phyloP scores from a whole-genome alignment of 495 filamentous ascomycete species.

The Podospora comata region DNA sequence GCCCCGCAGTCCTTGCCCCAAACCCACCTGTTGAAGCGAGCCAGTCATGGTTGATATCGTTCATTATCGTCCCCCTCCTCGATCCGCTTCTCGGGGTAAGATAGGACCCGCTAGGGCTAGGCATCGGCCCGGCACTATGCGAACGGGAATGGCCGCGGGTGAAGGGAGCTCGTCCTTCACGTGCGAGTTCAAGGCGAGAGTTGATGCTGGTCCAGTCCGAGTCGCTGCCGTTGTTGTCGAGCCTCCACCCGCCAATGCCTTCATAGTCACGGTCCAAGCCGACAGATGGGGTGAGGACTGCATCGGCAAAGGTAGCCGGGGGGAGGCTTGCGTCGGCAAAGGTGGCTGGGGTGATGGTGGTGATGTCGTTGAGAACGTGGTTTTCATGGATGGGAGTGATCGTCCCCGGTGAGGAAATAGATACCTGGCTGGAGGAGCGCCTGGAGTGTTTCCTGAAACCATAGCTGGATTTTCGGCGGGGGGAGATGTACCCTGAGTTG shows the following conservation, averaged over 20 bases:
- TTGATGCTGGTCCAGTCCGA: constrained; percentile 71
- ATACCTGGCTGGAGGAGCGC: constrained; percentile 34
- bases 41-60: neutral
- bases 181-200: constrained; percentile 65
- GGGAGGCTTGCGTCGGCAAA: constrained; percentile 26
- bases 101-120: neutral
- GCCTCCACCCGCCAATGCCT: constrained; percentile 78
- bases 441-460: constrained; percentile 39
- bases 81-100: constrained; percentile 12
- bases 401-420: constrained; percentile 27
- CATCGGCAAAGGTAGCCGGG: constrained; percentile 16
- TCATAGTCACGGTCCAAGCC: constrained; percentile 70
- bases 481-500: constrained; percentile 10
- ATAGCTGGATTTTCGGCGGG: constrained; percentile 27
- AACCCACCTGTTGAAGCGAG: constrained; percentile 9
- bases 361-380: constrained; percentile 7
- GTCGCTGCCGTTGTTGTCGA: constrained; percentile 58
- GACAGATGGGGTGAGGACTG: constrained; percentile 39
- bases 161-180: constrained; percentile 54
- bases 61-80: neutral
- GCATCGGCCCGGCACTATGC: constrained; percentile 25
- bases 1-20: constrained; percentile 4
- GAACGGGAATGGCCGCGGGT: constrained; percentile 36
- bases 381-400: constrained; percentile 35
- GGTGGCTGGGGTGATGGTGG: neutral